Conservation (phyloP, 331 rosid genomes). For the Acacia concinna region DNA sequence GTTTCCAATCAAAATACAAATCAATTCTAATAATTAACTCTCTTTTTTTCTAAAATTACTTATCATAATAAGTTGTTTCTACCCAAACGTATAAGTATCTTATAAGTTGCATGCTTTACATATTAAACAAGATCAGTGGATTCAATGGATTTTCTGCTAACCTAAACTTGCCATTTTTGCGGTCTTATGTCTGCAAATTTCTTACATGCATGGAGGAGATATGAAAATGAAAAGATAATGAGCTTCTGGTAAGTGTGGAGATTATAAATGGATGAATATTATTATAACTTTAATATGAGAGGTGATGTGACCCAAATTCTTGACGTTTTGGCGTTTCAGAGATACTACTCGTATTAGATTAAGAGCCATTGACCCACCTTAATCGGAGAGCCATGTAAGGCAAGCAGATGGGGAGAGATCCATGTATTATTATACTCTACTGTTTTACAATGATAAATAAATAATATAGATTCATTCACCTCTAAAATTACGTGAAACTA, state of each 20-base stretch:
- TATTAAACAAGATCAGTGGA: not conserved
- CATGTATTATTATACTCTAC: not conserved
- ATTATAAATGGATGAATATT: not conserved
- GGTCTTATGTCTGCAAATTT: not conserved
- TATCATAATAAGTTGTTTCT: too few species aligned
- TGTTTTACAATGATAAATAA: not conserved
- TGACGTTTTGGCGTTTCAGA: not conserved
- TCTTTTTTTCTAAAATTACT: too few species aligned
- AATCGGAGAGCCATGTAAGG: slow-evolving; percentile 5
- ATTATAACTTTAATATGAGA: not conserved
- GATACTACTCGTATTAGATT: not conserved
- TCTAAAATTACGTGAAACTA: not conserved
- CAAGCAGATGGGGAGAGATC: not conserved
- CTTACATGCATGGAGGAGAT: not conserved
- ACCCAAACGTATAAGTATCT: too few species aligned
- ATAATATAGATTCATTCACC: not conserved
- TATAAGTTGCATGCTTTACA: not conserved
- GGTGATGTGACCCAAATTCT: slow-evolving; percentile 3
- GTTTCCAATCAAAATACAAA: too few species aligned
- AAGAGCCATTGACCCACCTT: slow-evolving; percentile 26
- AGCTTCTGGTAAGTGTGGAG: not conserved
- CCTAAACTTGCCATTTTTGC: not conserved
- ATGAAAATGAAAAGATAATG: not conserved
- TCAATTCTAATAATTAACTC: too few species aligned
- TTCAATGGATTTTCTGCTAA: not conserved